Base-by-base conservation (phyloP, 805 yeast genomes). In the Candida boleticola region DNA sequence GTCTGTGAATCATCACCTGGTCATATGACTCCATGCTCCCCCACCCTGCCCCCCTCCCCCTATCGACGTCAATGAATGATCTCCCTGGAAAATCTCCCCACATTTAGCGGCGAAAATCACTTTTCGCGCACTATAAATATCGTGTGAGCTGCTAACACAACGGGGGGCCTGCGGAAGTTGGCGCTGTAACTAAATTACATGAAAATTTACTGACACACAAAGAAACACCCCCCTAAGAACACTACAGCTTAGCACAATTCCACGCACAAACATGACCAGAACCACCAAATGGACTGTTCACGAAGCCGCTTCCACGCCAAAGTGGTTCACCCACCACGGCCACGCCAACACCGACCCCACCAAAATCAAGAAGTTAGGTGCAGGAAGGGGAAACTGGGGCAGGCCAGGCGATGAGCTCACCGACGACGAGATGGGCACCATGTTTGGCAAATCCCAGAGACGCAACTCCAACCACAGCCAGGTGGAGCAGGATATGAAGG, bases 331-430 rank as follows among this genome's bases (percentile, higher is more conserved):
- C 43, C 90, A 84, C 59, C 77, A 78, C 54, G 95, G 95, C 16
- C 75, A 76, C 55, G 62, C 63, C 46, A 82, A 84, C 53, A 74
- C 79, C 41, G 80, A 83, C 48, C 96, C 96, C 42, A 81, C 80
- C 57, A 78, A 80, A 54, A 78, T 85, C 43, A 88, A 88, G 77
- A 88, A 86, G 60, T 75, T 76, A 44, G 97, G 97, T 38, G 84
- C 83, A 26, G 97, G 97, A 36, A 82, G 80, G 53, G 83, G 82
- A 50, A 89, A 89, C 57, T 88, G 96, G 96, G 97, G 97, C 34
- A 68, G 72, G 45, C 75, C 80, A 6, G 92, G 89, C 23, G 95
- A 86, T 52, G 96, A 88, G 54, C 60, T 85, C 47, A 73, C 77
- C 45, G 79, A 76, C 40, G 66, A 73, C 16, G 86, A 83, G 37